Evolutionary conservation across 2,329 filamentous ascomycete genomes (phyloP).

Genomic region (Sarocladium kiliense): DNA sequence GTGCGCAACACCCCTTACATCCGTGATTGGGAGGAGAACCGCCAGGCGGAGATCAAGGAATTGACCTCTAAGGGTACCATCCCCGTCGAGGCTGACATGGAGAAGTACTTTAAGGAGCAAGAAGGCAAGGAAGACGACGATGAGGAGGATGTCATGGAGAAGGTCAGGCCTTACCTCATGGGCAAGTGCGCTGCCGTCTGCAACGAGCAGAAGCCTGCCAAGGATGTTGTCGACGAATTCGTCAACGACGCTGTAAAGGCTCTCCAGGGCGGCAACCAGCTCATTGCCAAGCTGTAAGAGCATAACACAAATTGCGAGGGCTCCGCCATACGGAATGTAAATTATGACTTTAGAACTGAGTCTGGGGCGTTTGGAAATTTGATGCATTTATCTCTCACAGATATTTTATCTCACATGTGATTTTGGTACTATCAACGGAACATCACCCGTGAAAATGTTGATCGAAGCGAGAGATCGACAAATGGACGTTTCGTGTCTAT

Average conservation of each 20-base stretch:
- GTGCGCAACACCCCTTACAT: constrained; percentile 95
- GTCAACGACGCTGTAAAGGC: constrained; percentile 72
- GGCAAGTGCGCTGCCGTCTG: constrained; percentile 93
- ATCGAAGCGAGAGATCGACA: not conserved
- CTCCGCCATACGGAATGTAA: not conserved
- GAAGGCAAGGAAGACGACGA: constrained; percentile 59
- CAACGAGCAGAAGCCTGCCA: constrained; percentile 86
- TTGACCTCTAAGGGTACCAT: constrained; percentile 85
- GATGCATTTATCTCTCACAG: constrained; percentile 2
- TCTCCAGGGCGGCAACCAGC: constrained; percentile 62
- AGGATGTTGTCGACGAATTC: constrained; percentile 91
- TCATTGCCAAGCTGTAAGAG: constrained; percentile 65
- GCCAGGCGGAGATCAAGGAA: constrained; percentile 83
- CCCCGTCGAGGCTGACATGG: constrained; percentile 90
- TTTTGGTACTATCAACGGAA: no score
- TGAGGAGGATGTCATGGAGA: constrained; percentile 84
- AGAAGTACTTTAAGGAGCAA: constrained; percentile 66
- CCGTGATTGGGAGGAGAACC: constrained; percentile 91
- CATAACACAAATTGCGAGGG: not conserved
- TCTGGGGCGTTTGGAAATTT: constrained; percentile 6
- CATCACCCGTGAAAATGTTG: no score
- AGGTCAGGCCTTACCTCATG: constrained; percentile 89
- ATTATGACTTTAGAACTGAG: constrained; percentile 6
- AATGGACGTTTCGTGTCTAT: constrained; percentile 20
- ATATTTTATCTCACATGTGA: not conserved